phyloP scores from a whole-genome alignment of 2,329 filamentous ascomycete genomes.

The Ophiostoma ulmi region DNA sequence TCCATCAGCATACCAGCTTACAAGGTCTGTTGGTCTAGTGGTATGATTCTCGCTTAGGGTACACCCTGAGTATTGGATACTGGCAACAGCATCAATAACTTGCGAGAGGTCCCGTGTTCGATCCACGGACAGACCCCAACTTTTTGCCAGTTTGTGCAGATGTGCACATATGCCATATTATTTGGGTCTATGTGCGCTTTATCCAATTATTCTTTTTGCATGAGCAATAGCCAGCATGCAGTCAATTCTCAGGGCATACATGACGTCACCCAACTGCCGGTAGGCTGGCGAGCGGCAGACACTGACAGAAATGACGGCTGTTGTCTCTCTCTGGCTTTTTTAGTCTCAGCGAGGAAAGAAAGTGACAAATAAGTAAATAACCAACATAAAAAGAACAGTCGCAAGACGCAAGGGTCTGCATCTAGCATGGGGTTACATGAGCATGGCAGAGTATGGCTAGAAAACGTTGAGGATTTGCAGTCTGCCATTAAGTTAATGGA shows the following conservation, averaged over 20 bases:
- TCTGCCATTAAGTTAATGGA: not conserved
- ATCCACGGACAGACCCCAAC: constrained; percentile 18
- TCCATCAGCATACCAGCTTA: not conserved
- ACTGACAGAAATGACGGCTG: not conserved
- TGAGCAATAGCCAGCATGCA: not conserved
- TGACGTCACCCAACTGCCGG: constrained; percentile 1
- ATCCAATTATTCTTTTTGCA: not conserved
- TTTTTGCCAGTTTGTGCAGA: not conserved
- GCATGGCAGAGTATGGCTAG: not conserved
- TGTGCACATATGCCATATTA: not conserved
- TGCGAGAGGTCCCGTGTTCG: constrained; percentile 19
- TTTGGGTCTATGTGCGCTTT: not conserved
- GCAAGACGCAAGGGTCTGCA: not conserved
- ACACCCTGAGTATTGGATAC: constrained; percentile 11
- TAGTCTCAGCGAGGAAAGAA: not conserved
- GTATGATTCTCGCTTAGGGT: constrained; percentile 64
- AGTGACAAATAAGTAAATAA: not conserved
- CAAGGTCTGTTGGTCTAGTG: constrained; percentile 45
- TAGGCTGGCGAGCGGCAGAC: too few species aligned
- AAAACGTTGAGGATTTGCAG: constrained; percentile 2
- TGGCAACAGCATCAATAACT: not conserved
- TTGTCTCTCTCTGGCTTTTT: too few species aligned
- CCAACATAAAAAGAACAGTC: not conserved
- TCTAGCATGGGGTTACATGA: not conserved
- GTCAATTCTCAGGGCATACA: not conserved